These are phyloP conservation scores for Patellaria atrata DNA, from an alignment of 495 filamentous ascomycete genomes.

Conservation along the genomic window DNA sequence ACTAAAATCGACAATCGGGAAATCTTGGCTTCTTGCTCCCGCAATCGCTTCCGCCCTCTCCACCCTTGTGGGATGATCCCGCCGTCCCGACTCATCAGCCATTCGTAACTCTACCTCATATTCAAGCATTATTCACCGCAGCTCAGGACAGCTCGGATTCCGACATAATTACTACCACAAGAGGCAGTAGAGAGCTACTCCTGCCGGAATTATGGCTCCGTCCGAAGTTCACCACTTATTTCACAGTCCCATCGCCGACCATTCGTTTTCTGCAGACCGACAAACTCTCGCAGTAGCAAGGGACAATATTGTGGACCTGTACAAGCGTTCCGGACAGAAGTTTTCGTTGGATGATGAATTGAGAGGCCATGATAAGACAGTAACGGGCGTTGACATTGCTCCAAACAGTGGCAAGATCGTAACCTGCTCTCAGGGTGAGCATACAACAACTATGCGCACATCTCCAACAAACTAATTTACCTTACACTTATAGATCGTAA, in stretches of 20 bases:
- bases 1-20: too few relatives aligned
- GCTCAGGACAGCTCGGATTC: constrained; percentile 20
- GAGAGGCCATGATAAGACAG: constrained; percentile 92
- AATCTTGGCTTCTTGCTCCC: neutral
- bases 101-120: neutral
- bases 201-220: constrained; percentile 73
- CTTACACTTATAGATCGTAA: constrained; percentile 61
- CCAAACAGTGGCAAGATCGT: constrained; percentile 82
- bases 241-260: constrained; percentile 89
- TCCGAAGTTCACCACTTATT: constrained; percentile 95
- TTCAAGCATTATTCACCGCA: constrained; percentile 1
- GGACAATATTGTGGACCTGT: constrained; percentile 85
- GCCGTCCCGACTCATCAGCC: too few relatives aligned
- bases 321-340: constrained; percentile 53
- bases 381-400: constrained; percentile 93
- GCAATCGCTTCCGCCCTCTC: neutral
- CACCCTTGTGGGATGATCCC: constrained; percentile 1
- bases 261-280: constrained; percentile 90
- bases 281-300: constrained; percentile 80
- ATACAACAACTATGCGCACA: neutral
- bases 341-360: constrained; percentile 84
- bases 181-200: constrained; percentile 99
- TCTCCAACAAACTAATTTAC: constrained; percentile 6
- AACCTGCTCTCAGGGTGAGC: constrained; percentile 82
- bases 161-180: constrained; percentile 7